Conservation (phyloP, 2,329 filamentous ascomycete genomes). For the Microsporum canis region DNA sequence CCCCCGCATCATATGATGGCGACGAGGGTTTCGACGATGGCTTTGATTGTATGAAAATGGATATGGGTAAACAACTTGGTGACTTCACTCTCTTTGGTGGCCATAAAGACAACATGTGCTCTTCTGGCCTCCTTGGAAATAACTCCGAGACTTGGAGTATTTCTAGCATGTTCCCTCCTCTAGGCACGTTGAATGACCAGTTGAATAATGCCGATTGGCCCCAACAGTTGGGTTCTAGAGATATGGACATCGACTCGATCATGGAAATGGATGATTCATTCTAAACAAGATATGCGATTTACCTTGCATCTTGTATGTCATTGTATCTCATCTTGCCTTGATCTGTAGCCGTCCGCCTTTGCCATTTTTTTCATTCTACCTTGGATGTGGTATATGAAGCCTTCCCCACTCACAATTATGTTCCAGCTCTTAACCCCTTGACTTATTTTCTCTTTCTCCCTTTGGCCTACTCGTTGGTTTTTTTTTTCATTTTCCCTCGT, state of each 20-base stretch:
- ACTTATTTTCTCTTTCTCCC: background rate
- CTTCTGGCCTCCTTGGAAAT: background rate
- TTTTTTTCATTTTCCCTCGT: background rate
- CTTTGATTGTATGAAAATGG: slow-evolving; percentile 10
- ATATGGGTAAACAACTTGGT: slow-evolving; percentile 13
- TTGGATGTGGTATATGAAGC: background rate
- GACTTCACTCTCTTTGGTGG: slow-evolving; percentile 20
- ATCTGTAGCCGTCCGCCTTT: background rate
- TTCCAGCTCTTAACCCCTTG: background rate
- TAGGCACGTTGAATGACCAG: background rate
- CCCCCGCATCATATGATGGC: slow-evolving; percentile 17
- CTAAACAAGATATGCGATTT: background rate
- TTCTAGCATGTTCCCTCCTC: slow-evolving; percentile 1
- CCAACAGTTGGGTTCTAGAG: background rate
- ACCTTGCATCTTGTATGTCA: background rate
- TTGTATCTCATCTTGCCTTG: background rate
- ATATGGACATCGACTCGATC: background rate
- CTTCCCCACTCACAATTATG: background rate
- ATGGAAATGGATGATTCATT: background rate
- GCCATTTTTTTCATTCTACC: background rate
- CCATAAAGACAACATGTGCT: background rate
- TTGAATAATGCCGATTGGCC: background rate
- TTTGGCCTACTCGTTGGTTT: background rate
- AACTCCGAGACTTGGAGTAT: background rate
- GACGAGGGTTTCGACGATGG: slow-evolving; percentile 19